Evolutionary conservation across 371 early-diverging fungal genomes (phyloP), one percentile per base, ranked within the genome.

Genomic region (Dinochytrium kinnereticum): DNA sequence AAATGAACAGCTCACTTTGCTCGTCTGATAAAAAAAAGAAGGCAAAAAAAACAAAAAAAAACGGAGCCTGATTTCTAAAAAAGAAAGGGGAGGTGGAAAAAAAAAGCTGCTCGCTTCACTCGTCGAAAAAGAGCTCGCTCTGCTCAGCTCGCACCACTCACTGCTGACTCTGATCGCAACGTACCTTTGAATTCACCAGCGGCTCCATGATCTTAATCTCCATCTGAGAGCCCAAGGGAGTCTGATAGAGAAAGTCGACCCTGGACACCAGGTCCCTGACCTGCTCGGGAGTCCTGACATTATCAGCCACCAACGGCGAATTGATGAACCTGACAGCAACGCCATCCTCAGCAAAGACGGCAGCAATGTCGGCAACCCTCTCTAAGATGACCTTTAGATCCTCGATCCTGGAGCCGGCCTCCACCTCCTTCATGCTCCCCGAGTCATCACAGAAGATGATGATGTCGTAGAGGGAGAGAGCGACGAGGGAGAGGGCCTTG

Each of bases 241-340:
- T 80, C 21, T 64, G 74, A 68, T 75, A 74, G 53, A 68, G 51
- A 65, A 77, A 80, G 19, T 69, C 37, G 26, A 72, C 49, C 36
- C 59, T n/a, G 33, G 59, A 31, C 21, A 77, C 53, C 26, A 80
- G 70, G 5, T 57, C 50, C 15, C 59, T 34, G 26, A 74, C 72
- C 53, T 77, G 50, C 24, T 38, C 57, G 10, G 59, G 61, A 24
- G 75, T 71, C 19, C 64, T 55, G 34, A 80, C 28, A 44, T 59
- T 37, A 49, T 77, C 72, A 24, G 69, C 73, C 31, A 53, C 49
- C 28, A 59, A 53, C 15, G 70, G 57, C 3, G 59, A 37, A 68
- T 80, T 80, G 59, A 80, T 75, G 50, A 80, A 80, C 13, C 77
- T 74, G 15, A 80, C 73, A 17, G 68, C 38, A n/a, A 80, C 76